Evolutionary conservation across 306 rosid species (phyloP).

Genomic region (Quercus ilex): DNA sequence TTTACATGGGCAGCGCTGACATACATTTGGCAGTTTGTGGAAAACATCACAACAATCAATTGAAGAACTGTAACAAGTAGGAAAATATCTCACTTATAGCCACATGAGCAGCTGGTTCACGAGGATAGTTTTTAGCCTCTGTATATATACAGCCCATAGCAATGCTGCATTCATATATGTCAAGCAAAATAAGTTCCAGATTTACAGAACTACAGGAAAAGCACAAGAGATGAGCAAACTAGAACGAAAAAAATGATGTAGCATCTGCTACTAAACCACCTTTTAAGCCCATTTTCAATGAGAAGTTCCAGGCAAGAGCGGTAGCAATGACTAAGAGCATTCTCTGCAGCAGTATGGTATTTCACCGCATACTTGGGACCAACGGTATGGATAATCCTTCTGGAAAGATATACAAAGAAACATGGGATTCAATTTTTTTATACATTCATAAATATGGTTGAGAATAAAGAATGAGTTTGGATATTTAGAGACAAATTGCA

Average conservation of each 20-base stretch:
- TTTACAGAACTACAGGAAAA: constrained; percentile 12
- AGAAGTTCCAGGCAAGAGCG: constrained; percentile 98
- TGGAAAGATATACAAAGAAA: constrained; percentile 33
- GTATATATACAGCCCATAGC: constrained; percentile 93
- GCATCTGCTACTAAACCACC: constrained; percentile 45
- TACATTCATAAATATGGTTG: not conserved
- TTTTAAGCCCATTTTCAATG: constrained; percentile 75
- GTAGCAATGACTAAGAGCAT: constrained; percentile 96
- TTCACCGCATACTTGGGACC: constrained; percentile 97
- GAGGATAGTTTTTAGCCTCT: constrained; percentile 92
- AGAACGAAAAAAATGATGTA: constrained; percentile 9
- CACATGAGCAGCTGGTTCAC: constrained; percentile 99
- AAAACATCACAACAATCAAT: constrained; percentile 11
- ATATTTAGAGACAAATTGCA: not conserved
- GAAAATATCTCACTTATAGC: constrained; percentile 78
- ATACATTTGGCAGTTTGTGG: constrained; percentile 19
- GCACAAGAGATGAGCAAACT: constrained; percentile 10
- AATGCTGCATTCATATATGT: constrained; percentile 59
- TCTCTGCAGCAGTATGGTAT: constrained; percentile 98
- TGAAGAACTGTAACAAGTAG: constrained; percentile 22
- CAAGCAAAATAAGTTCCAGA: constrained; percentile 24
- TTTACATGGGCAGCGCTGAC: constrained; percentile 15
- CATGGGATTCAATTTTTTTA: not conserved
- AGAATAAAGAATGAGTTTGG: not conserved
- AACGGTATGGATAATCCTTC: constrained; percentile 94